Evolutionary conservation across 768 basidiomycete genomes (phyloP).

Genomic region (Mycena haematopus): DNA sequence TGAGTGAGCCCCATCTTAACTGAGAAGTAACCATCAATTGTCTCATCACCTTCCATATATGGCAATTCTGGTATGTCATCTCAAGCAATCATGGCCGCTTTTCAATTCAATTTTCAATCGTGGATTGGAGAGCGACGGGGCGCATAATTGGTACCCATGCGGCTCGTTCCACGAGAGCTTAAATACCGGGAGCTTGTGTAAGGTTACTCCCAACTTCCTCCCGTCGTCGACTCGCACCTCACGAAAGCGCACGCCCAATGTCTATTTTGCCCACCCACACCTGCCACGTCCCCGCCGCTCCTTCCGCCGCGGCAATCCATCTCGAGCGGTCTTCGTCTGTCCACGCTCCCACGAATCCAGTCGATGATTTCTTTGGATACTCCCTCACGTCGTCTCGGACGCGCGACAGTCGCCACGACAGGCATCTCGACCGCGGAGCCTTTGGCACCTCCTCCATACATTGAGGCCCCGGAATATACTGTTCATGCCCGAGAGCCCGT

Average conservation of each 20-base stretch:
- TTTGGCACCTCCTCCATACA: conserved; percentile 49
- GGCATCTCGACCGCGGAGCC: conserved; percentile 36
- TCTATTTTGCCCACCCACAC: not conserved
- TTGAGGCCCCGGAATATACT: conserved; percentile 43
- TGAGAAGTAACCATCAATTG: too few species aligned
- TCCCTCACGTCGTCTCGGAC: conserved; percentile 41
- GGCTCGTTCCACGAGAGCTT: not conserved
- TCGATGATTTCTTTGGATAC: conserved; percentile 46
- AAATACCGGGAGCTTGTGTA: not conserved
- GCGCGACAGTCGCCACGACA: conserved; percentile 50
- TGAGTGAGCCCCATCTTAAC: too few species aligned
- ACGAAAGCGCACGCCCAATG: conserved; percentile 2
- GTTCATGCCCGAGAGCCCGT: conserved; percentile 52
- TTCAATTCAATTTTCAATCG: not conserved
- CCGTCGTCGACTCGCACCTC: not conserved
- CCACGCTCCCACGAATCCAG: conserved; percentile 31
- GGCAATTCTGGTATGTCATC: not conserved
- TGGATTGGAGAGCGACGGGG: not conserved
- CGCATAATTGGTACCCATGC: not conserved
- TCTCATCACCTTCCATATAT: too few species aligned
- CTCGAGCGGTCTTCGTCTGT: conserved; percentile 18
- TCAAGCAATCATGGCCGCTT: not conserved
- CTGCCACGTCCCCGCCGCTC: conserved; percentile 6
- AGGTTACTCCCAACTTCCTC: not conserved
- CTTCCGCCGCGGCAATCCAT: conserved; percentile 10